These are phyloP conservation scores for Phytophthora colocasiae DNA, from an alignment of 352 stramenopile species.

Conservation along the genomic window DNA sequence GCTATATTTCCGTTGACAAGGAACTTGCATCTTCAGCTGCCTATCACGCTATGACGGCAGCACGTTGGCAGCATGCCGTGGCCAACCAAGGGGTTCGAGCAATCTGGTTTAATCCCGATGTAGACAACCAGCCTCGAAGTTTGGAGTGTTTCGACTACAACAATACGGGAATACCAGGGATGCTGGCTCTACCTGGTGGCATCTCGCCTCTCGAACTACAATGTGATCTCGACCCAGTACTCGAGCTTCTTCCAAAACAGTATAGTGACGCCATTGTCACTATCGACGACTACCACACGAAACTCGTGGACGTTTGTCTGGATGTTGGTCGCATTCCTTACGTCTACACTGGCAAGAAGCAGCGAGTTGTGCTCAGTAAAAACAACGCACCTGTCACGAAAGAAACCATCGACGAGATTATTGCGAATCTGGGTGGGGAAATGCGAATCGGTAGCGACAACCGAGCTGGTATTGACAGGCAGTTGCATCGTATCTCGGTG, in stretches of 20 bases:
- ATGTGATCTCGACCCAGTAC: constrained; percentile 46
- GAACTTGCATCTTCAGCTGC: not conserved
- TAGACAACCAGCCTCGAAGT: constrained; percentile 9
- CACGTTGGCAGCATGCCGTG: not conserved
- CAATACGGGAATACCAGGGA: too few relatives aligned
- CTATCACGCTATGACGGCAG: not conserved
- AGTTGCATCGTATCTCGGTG: constrained; percentile 84
- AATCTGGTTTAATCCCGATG: constrained; percentile 5
- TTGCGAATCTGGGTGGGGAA: constrained; percentile 48
- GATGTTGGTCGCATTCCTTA: constrained; percentile 43
- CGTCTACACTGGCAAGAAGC: constrained; percentile 37
- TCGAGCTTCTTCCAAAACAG: constrained; percentile 18
- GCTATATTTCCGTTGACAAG: not conserved
- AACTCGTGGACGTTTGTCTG: constrained; percentile 51
- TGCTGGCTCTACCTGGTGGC: not conserved
- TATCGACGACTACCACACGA: constrained; percentile 27
- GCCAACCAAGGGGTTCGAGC: not conserved
- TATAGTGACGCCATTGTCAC: constrained; percentile 14
- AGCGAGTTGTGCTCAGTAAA: constrained; percentile 38
- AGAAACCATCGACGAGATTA: constrained; percentile 63
- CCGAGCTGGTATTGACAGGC: constrained; percentile 66
- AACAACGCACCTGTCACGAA: constrained; percentile 36
- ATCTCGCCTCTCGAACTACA: constrained; percentile 28
- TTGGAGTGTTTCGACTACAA: constrained; percentile 1
- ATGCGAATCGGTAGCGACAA: constrained; percentile 80